Conservation (phyloP, 257 asterid genomes). For the Cordia subcordata region DNA sequence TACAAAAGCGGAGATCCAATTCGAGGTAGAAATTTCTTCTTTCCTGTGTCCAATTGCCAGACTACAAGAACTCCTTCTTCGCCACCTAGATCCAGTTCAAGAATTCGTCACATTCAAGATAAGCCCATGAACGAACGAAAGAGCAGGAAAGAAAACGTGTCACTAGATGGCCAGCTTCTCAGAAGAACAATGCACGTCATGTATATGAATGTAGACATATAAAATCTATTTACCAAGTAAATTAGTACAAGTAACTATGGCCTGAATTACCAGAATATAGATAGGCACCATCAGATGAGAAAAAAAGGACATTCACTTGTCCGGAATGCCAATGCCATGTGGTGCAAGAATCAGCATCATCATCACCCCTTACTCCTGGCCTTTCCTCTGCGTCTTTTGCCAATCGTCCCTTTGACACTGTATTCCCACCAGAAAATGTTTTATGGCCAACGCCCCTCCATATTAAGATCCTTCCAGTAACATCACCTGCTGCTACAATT, state of each 20-base stretch:
- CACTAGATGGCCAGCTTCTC: too few species aligned
- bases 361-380: conserved; percentile 74
- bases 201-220: not conserved
- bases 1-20: conserved; percentile 78
- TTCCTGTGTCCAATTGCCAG: conserved; percentile 96
- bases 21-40: conserved; percentile 78
- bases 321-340: conserved; percentile 99
- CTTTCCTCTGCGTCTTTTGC: conserved; percentile 46
- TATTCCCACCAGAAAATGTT: conserved; percentile 26
- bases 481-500: conserved; percentile 90
- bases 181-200: not conserved
- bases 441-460: conserved; percentile 82
- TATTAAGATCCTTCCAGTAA: conserved; percentile 80
- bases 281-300: conserved; percentile 92
- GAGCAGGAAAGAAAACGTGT: not conserved
- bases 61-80: conserved; percentile 93
- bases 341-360: conserved; percentile 89
- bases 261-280: conserved; percentile 74
- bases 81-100: conserved; percentile 58
- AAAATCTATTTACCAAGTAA: not conserved
- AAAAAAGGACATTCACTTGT: conserved; percentile 71
- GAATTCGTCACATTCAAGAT: conserved; percentile 1
- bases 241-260: not conserved
- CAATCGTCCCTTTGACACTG: conserved; percentile 27
- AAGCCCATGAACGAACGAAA: not conserved